phyloP scores from a whole-genome alignment of 176 grass and related monocot species.

The Triticum dicoccoides region DNA sequence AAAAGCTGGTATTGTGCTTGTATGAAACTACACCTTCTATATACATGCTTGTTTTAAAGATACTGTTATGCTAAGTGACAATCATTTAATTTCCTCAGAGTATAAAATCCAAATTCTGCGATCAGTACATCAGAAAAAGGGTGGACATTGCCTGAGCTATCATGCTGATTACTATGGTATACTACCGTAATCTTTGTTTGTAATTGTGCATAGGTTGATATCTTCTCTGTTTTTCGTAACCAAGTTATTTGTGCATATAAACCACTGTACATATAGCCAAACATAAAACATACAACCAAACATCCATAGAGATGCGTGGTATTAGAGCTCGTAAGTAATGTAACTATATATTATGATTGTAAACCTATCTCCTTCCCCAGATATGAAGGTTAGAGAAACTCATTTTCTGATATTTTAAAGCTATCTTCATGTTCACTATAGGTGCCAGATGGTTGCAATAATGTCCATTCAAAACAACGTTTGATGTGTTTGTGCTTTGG shows the following conservation, averaged over 20 bases:
- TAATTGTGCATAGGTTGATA: not conserved
- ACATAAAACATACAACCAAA: too few relatives aligned
- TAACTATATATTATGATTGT: too few relatives aligned
- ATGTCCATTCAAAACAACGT: too few relatives aligned
- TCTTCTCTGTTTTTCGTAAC: not conserved
- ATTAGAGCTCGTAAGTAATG: too few relatives aligned
- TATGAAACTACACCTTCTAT: not conserved
- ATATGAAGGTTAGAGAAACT: too few relatives aligned
- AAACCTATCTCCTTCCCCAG: too few relatives aligned
- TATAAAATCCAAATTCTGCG: not conserved
- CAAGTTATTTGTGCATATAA: not conserved
- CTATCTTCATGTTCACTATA: too few relatives aligned
- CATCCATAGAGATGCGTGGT: too few relatives aligned
- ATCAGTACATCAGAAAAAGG: slow-evolving; percentile 21
- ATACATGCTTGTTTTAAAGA: not conserved
- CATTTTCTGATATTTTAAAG: too few relatives aligned
- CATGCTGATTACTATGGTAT: not conserved
- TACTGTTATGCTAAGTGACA: not conserved
- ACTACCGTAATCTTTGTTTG: not conserved
- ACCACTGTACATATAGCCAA: too few relatives aligned
- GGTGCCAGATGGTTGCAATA: too few relatives aligned
- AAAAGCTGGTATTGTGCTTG: not conserved
- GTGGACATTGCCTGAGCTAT: not conserved
- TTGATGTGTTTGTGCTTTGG: too few relatives aligned
- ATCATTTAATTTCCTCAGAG: not conserved